A percentile compares a stretch with the other conserved stretches of the same genome.
Evolutionary conservation across 805 yeast species (phyloP).

Genomic region (Myxozyma monticola): DNA sequence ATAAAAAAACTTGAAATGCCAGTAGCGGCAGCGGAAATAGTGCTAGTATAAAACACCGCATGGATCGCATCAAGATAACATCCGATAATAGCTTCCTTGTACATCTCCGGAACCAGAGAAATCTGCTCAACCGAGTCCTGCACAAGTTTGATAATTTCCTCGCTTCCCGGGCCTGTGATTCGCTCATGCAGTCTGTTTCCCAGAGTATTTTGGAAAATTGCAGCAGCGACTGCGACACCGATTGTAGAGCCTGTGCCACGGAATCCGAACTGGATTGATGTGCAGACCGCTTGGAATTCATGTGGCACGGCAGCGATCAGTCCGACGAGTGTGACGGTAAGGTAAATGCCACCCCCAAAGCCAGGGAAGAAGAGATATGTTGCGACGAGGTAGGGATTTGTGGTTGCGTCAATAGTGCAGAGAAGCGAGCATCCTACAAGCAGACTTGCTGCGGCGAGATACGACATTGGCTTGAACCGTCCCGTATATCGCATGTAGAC

Average conservation of each 20-base stretch:
- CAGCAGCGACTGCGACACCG: conserved; percentile 66
- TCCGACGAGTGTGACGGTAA: conserved; percentile 71
- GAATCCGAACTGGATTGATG: conserved; percentile 86
- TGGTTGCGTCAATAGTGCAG: conserved; percentile 28
- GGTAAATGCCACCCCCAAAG: conserved; percentile 61
- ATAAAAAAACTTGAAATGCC: conserved; percentile 17
- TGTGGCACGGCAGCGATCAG: conserved; percentile 73
- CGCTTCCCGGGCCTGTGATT: conserved; percentile 26
- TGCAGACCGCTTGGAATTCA: conserved; percentile 77
- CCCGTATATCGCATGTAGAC: conserved; percentile 67
- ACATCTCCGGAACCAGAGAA: conserved; percentile 10
- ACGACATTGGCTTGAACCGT: conserved; percentile 53
- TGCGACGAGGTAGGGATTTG: conserved; percentile 33
- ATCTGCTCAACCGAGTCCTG: conserved; percentile 21
- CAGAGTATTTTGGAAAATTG: conserved; percentile 53
- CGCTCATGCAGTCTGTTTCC: conserved; percentile 28
- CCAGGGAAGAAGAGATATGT: conserved; percentile 56
- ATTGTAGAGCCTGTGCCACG: conserved; percentile 81
- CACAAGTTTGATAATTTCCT: conserved; percentile 18
- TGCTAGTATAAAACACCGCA: conserved; percentile 21
- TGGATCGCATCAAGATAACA: conserved; percentile 23
- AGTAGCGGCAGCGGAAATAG: conserved; percentile 15
- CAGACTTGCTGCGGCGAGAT: conserved; percentile 46
- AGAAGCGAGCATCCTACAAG: conserved; percentile 50
- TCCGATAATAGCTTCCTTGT: conserved; percentile 5